These are phyloP conservation scores for Acaromyces ingoldii DNA, from an alignment of 1,284 basidiomycete genomes.

Conservation along the genomic window DNA sequence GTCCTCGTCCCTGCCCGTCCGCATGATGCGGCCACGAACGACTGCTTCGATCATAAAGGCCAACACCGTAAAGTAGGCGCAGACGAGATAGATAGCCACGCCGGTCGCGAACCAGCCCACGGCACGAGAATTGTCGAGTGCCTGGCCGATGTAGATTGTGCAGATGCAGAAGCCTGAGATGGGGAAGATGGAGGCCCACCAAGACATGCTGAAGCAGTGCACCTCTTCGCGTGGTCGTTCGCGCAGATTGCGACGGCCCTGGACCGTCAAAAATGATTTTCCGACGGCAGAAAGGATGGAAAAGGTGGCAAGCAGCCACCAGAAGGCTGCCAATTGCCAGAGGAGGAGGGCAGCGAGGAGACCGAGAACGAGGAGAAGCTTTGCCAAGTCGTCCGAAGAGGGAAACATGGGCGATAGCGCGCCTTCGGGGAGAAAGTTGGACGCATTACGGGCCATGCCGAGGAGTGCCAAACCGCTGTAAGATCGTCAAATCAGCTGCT, in stretches of 20 bases:
- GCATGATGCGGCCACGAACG: constrained; percentile 8
- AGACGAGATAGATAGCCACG: constrained; percentile 10
- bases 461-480: constrained; percentile 24
- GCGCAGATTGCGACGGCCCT: too few species aligned
- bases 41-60: constrained; percentile 13
- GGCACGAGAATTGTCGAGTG: constrained; percentile 1
- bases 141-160: constrained; percentile 11
- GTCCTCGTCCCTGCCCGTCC: constrained; percentile 21
- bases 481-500: too few species aligned
- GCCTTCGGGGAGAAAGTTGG: constrained; percentile 8
- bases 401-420: too few species aligned
- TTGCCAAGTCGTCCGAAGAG: too few species aligned
- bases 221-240: too few species aligned
- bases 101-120: constrained; percentile 7
- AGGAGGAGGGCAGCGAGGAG: constrained; percentile 9
- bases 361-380: constrained; percentile 5
- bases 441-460: constrained; percentile 6
- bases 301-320: constrained; percentile 14
- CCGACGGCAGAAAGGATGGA: constrained; percentile 4
- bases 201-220: constrained; percentile 15
- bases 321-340: constrained; percentile 20
- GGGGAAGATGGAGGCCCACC: constrained; percentile 28
- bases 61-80: constrained; percentile 9
- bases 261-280: too few species aligned
- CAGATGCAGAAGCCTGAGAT: constrained; percentile 16